Evolutionary conservation across 78 protist species (phyloP).

Genomic region (Tieghemostelium lacteum): DNA sequence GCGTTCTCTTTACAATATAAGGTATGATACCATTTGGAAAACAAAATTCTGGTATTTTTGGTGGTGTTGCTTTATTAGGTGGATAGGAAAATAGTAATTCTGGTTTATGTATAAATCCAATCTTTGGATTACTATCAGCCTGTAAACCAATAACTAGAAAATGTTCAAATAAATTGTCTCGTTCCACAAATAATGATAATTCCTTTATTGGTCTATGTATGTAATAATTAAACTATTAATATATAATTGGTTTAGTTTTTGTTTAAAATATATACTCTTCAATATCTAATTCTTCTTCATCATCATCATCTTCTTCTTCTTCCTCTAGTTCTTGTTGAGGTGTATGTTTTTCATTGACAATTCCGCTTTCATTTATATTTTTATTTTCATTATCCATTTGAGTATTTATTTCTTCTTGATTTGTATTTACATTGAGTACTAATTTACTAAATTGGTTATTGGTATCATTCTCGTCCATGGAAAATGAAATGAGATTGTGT

Average conservation of each 20-base stretch:
- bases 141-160: slow-evolving; percentile 62
- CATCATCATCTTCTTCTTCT: not conserved
- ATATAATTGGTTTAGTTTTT: not conserved
- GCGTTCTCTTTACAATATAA: slow-evolving; percentile 43
- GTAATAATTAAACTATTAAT: no score
- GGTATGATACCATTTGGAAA: slow-evolving; percentile 75
- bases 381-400: no score
- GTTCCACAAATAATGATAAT: not conserved
- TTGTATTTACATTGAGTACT: no score
- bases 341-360: no score
- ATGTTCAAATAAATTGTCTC: slow-evolving; percentile 37
- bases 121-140: slow-evolving; percentile 27
- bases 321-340: no score
- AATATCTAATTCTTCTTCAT: not conserved
- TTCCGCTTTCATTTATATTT: no score
- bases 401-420: no score
- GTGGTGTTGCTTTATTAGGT: slow-evolving; percentile 56
- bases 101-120: slow-evolving; percentile 35
- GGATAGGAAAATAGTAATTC: slow-evolving; percentile 61
- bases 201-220: not conserved
- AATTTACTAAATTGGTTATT: no score
- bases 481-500: no score
- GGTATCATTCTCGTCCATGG: no score
- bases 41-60: slow-evolving; percentile 66
- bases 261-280: not conserved